Conservation (phyloP, 2,329 filamentous ascomycete genomes). For the Neoscytalidium dimidiatum region DNA sequence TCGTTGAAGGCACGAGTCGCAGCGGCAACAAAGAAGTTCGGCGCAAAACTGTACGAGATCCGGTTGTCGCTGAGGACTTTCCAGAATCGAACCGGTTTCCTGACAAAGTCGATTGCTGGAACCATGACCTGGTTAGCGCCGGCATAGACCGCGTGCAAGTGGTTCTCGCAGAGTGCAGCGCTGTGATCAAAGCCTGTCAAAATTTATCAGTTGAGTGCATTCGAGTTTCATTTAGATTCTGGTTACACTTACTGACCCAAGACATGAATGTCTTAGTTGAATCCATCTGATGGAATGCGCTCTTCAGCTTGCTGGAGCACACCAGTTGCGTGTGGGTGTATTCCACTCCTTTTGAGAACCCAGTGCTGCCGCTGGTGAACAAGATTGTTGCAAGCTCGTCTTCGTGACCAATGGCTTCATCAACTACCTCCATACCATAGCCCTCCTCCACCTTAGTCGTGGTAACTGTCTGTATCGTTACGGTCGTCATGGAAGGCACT, state of each 20-base stretch:
- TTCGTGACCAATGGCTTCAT: not conserved
- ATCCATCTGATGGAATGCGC: not conserved
- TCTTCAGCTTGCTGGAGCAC: slow-evolving; percentile 1
- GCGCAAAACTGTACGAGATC: slow-evolving; percentile 49
- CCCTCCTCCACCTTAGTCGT: slow-evolving; percentile 8
- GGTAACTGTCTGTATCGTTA: not conserved
- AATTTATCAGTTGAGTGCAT: not conserved
- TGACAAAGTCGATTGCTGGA: slow-evolving; percentile 42
- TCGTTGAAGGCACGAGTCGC: slow-evolving; percentile 10
- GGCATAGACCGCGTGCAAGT: slow-evolving; percentile 50
- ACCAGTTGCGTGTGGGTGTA: slow-evolving; percentile 49
- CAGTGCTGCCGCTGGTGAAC: slow-evolving; percentile 46
- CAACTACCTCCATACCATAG: not conserved
- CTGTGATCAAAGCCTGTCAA: slow-evolving; percentile 50
- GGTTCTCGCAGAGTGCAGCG: slow-evolving; percentile 53
- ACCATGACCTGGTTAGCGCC: slow-evolving; percentile 51
- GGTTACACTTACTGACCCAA: slow-evolving; percentile 19
- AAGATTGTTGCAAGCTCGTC: slow-evolving; percentile 9
- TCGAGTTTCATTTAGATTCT: not conserved
- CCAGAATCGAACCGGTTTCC: slow-evolving; percentile 43
- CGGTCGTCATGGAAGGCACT: not conserved
- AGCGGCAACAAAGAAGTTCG: slow-evolving; percentile 43
- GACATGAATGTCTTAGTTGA: slow-evolving; percentile 18
- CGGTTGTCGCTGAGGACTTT: slow-evolving; percentile 43
- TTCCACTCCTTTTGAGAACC: slow-evolving; percentile 53